These are phyloP conservation scores for Xylariaceae sp. DNA, from an alignment of 2,329 filamentous ascomycete species.

Conservation along the genomic window DNA sequence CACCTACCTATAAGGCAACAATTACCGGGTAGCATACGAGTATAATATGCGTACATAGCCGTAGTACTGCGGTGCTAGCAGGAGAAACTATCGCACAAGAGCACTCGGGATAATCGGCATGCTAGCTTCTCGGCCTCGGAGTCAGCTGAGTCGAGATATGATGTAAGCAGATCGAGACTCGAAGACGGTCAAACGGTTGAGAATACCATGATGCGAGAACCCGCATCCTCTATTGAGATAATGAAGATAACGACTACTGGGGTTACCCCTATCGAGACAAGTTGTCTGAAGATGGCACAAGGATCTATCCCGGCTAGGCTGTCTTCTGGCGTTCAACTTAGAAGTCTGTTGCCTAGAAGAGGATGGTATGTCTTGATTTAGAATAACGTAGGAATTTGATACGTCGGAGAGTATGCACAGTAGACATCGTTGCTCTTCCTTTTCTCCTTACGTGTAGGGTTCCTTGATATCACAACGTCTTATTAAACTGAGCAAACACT, in stretches of 20 bases:
- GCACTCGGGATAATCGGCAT: not conserved
- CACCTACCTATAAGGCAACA: conserved; percentile 13
- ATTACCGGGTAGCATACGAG: conserved; percentile 10
- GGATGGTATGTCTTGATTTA: too few species aligned
- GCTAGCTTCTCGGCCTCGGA: not conserved
- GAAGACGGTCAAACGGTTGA: not conserved
- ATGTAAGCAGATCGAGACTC: not conserved
- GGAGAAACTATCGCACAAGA: not conserved
- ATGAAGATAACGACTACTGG: not conserved
- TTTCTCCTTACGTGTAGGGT: not conserved
- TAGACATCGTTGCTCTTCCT: not conserved
- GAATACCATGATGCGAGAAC: not conserved
- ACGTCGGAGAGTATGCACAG: too few species aligned
- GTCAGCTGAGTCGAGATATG: not conserved
- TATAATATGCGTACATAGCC: too few species aligned
- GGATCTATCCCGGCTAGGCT: not conserved
- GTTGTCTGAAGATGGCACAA: not conserved
- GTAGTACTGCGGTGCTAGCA: too few species aligned
- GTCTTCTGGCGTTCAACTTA: not conserved
- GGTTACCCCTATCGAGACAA: not conserved
- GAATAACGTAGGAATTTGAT: too few species aligned
- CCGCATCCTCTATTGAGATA: not conserved
- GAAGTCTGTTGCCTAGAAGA: not conserved
- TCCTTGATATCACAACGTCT: not conserved
- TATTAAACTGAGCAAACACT: not conserved